Evolutionary conservation across 768 basidiomycete genomes (phyloP), one percentile per base, ranked within the genome.

Genomic region (Psilocybe tampanensis): DNA sequence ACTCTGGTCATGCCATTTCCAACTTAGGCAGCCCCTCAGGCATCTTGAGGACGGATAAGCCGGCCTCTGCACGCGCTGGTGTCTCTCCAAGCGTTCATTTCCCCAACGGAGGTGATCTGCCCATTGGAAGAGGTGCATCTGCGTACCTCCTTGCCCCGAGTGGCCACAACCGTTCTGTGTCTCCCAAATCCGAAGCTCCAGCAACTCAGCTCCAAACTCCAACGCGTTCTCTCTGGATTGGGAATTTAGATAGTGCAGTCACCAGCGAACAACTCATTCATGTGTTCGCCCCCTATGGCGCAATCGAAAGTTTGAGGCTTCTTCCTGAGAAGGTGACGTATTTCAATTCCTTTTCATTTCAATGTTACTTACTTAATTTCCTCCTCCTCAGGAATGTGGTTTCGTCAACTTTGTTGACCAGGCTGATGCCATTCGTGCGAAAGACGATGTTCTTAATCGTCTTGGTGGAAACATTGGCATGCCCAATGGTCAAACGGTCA

Each of bases 321-420:
- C 79, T 99, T 54, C 96, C 96, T 6, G 97, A 99, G 76, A 99
- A 99, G 89, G 95, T 95, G 44, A 62, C n/a, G 42, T 23, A 22
- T 53, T 39, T 5, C 50, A 42, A 59, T 55, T 42, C 29, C 56
- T 63, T 21, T 45, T 33, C 41, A 39, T 44, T 55, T 17, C 19
- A 8, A n/a, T 42, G 29, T 29, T 29, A 48, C 48, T 47, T 3
- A 53, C 39, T 33, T 2, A 11, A 17, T 21, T 44, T 44, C 41
- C 7, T 24, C 41, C 7, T 24, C 26, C 54, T 26, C 24, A 98
- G 95, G 95, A 97, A 71, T 99, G 97, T 69, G 97, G 96, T 8
- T 99, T 99, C 70, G 96, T 99, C 69, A 99, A 99, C 70, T 99
- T 97, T 70, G 93, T 97, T 44, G 95, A 97, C 61, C 90, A 92